Base-by-base conservation (phyloP, 805 yeast species). In the Candida anglica region DNA sequence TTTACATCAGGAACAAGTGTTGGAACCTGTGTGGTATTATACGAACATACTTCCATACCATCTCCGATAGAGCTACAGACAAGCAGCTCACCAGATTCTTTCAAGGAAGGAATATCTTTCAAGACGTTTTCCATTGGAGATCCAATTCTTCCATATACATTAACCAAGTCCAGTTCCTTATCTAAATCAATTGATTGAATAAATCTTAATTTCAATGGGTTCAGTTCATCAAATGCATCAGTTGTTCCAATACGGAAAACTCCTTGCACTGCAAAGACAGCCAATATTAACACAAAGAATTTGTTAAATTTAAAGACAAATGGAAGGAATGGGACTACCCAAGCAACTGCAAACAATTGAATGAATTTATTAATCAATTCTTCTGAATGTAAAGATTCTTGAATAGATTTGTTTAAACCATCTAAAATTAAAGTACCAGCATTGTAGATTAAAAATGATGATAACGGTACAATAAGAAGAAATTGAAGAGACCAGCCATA, bases 401-500 rank as follows among this genome's bases (percentile, higher is more conserved):
- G 87, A 15, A 77, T 70, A 0, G 89, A 75, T 57, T 86, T 87
- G 47, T 73, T 73, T 15, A 82, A 41, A 0, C 86, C 93, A 38
- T 78, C 79, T 21, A 86, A 50, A 2, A 79, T 47, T 38, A 84
- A 56, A 38, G 68, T 72, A 5, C 82, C 80, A 23, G 70, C 57
- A 36, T 74, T 71, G 45, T 75, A 71, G n/a, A 79, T 49, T 22
- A 81, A 48, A 21, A 73, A 68, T 3, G 79, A 61, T 1, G 82
- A 60, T 10, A 81, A 33, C 2, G 96, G 96, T 10, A 82, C 86
- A 13, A 81, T 52, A 1, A 79, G 41, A 20, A 85, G 43, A 47
- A 75, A 86, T 53, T 88, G 95, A 13, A 86, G 43, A 11, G 81
- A 69, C 96, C 96, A 88, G 47, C 83, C 95, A 50, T 82, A 86